phyloP scores from a whole-genome alignment of 345 rosid genomes.

The Melaleuca quinquenervia region DNA sequence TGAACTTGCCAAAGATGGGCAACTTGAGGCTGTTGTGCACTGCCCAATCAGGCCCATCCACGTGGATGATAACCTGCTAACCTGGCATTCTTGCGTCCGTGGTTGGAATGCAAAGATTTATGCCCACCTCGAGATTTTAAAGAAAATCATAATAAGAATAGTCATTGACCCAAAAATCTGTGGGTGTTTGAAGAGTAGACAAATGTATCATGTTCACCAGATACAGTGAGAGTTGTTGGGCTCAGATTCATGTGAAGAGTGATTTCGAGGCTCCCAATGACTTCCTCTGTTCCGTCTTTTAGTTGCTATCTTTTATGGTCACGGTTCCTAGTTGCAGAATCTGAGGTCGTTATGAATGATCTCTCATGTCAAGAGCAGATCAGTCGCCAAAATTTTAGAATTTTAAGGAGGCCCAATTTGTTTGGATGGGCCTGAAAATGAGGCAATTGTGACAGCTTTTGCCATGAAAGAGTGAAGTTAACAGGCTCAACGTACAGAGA shows the following conservation, averaged over 20 bases:
- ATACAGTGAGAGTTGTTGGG: neutral
- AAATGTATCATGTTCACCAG: neutral
- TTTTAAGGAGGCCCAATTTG: neutral
- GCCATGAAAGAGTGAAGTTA: neutral
- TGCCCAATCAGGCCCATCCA: conserved; percentile 7
- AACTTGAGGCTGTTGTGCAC: conserved; percentile 16
- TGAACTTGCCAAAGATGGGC: conserved; percentile 5
- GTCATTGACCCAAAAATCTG: neutral
- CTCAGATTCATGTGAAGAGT: neutral
- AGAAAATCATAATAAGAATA: neutral
- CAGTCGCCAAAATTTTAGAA: neutral
- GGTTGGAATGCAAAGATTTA: neutral
- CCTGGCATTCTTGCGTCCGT: neutral
- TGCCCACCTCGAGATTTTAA: neutral
- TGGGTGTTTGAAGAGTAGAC: neutral
- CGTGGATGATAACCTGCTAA: conserved; percentile 6
- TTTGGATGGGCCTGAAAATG: neutral
- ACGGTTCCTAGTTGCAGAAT: neutral
- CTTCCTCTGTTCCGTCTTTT: neutral
- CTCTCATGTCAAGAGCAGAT: neutral
- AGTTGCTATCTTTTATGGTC: neutral
- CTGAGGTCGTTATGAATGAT: neutral
- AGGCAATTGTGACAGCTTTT: neutral
- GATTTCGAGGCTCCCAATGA: neutral
- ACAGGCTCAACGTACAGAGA: neutral